A percentile compares a stretch with the other conserved stretches of the same genome.
These are phyloP conservation scores for Lasiodiplodia sp. DNA, from an alignment of 2,329 filamentous ascomycete species.

Conservation along the genomic window DNA sequence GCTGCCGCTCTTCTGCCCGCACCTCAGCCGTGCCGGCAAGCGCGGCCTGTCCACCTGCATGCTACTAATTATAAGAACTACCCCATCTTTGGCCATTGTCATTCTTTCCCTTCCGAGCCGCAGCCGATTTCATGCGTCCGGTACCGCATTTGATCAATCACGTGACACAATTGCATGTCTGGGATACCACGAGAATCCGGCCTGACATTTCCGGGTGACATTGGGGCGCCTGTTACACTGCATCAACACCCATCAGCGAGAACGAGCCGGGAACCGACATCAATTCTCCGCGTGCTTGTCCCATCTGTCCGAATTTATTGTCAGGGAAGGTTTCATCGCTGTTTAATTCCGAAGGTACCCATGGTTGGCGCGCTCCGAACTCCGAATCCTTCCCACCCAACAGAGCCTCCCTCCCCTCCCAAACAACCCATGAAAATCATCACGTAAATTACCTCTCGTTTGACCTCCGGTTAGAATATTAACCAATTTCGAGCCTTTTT, in stretches of 20 bases:
- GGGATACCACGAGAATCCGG: slow-evolving; percentile 1
- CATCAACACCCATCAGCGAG: background rate
- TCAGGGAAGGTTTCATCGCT: no score
- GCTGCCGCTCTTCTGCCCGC: background rate
- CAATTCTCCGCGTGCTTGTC: background rate
- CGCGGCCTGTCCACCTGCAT: background rate
- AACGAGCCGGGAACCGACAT: background rate
- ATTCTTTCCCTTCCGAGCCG: background rate
- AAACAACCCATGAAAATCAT: no score
- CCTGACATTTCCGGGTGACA: background rate
- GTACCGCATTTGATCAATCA: background rate
- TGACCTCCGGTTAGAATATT: no score
- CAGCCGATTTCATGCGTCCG: background rate
- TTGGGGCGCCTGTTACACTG: slow-evolving; percentile 2
- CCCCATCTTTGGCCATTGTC: background rate
- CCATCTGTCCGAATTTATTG: no score
- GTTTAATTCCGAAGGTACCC: no score
- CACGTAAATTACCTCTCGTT: no score
- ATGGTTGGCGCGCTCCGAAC: no score
- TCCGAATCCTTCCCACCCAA: no score
- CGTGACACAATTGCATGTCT: background rate
- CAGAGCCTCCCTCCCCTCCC: no score
- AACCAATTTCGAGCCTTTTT: no score
- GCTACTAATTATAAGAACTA: background rate
- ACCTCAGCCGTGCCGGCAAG: background rate